Percentiles rank a stretch among this genome's conserved stretches.
Conservation (phyloP, 179 eudicot genomes). For the Beta macrorhiza region DNA sequence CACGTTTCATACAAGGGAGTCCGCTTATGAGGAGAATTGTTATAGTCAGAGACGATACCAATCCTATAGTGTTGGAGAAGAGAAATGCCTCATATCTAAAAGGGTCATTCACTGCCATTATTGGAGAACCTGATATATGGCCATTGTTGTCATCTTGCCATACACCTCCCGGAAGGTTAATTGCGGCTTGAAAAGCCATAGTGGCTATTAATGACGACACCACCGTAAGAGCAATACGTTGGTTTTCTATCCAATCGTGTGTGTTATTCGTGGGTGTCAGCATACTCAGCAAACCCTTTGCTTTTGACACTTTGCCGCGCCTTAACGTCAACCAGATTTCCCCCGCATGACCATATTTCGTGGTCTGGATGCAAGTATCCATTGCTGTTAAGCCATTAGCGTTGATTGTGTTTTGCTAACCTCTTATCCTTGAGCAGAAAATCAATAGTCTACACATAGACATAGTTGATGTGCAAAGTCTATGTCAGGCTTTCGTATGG, state of each 20-base stretch:
- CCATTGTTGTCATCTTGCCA: constrained; percentile 24
- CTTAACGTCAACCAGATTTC: constrained; percentile 20
- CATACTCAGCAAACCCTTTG: neutral
- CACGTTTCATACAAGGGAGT: neutral
- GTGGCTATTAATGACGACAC: constrained; percentile 32
- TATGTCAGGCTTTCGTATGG: neutral
- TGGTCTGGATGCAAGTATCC: constrained; percentile 18
- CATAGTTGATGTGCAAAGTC: neutral
- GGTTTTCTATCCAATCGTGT: constrained; percentile 10
- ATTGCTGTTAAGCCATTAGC: constrained; percentile 18
- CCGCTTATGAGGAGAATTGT: constrained; percentile 19
- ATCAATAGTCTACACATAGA: neutral
- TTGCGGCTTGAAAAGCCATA: constrained; percentile 34
- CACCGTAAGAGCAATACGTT: constrained; percentile 28
- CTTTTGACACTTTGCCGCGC: constrained; percentile 15
- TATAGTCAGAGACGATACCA: constrained; percentile 18
- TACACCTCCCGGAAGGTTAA: constrained; percentile 28
- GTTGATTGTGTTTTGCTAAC: too few species aligned
- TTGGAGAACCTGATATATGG: constrained; percentile 11
- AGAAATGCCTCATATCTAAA: neutral
- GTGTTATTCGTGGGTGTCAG: neutral
- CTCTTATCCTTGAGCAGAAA: too few species aligned
- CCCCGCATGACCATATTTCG: neutral
- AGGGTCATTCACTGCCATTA: neutral
- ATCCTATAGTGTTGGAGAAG: neutral